Base-by-base conservation (phyloP, 1,284 basidiomycete species). In the Fomitopsis palustris region DNA sequence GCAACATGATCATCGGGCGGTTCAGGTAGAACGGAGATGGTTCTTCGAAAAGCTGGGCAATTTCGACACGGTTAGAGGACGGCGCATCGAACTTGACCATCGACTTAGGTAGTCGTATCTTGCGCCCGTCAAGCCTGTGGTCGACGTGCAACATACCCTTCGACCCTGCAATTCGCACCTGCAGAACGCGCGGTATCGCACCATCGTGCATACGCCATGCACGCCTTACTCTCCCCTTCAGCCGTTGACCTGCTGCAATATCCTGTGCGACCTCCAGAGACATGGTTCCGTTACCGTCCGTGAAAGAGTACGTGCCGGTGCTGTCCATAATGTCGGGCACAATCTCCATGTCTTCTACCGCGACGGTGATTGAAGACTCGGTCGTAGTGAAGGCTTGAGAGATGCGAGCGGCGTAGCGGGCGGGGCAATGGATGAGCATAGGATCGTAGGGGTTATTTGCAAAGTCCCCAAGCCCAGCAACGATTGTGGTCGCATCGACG, bases 341-440 rank as follows among this genome's bases (percentile, higher is more conserved):
- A 2, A 42, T n/a, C 2, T 79, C 56, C 9, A 90, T 77, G 63
- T 88, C 80, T 45, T 84, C 82, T 1, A 79, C 77, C 25, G 78
- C 74, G 16, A 86, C 75, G 23, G 76, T 66, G 17, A 87, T 75
- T 0, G 83, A 81, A 3, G 80, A 76, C 62, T 88, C 85, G 0
- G 88, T 90, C 0, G 88, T 79, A 1, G 88, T 90, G 68, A 91
- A 90, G 0, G 86, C 86, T 67, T 87, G 87, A 2, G 86, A 86
- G 37, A 91, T 77, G n/a, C 88, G 77, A 8, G 89, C 88, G 2
- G 82, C 88, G 69, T 86, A 90, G 47, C 87, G 78, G 25, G 88
- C 87, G 2, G 88, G 87, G 60, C 84, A 87, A 54, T 73, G 73
- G 21, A 81, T 81, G 9, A 87, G 74, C 0, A 67, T 62, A 14